Evolutionary conservation across 2,329 filamentous ascomycete species (phyloP), one percentile per base, ranked within the genome.

Genomic region (Botrytis hyacinthi): DNA sequence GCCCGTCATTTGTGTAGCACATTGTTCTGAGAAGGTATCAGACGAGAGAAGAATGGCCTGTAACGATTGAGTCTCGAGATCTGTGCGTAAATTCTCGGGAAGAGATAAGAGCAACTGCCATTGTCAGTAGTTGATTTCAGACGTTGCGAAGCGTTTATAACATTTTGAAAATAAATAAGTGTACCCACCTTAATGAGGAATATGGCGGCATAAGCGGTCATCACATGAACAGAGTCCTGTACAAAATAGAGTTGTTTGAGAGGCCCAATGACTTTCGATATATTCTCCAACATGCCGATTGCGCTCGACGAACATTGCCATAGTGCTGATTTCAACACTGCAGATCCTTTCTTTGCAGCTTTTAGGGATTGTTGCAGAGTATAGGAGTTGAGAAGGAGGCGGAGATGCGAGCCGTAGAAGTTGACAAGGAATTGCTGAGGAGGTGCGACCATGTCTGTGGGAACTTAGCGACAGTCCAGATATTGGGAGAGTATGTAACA

Each of bases 281-380:
- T 81, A 32, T 92, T 90, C 77, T 91, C 88, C 6, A 89, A 88
- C 51, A 93, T 93, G 89, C 90, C 90, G 4, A 92, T 79, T 37
- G 82, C 81, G 35, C 79, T 80, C 2, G 79, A 79, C 35, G 79
- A 83, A 54, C 80, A 79, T 20, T 78, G 74, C 80, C 79, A 83
- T 1, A 80, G 76, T n/a, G 79, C 78, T 71, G 51, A 78, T 76
- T 76, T 81, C 75, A 66, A 82, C 73, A 77, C 79, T 77, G 54
- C 78, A 32, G 73, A 75, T 8, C 78, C 76, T 18, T 75, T 75
- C 48, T 74, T 77, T 22, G 62, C 73, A 5, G 77, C 77, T 9
- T 73, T 73, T 2, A 83, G 76, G 20, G 81, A 79, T 6, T 79
- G 77, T 59, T 83, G 82, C 20, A 84, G 73, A 0, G 79, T 79